Evolutionary conservation across 169 alveolate genomes (phyloP), one percentile per base, ranked within the genome.

Genomic region (Plasmodium billcollinsi): DNA sequence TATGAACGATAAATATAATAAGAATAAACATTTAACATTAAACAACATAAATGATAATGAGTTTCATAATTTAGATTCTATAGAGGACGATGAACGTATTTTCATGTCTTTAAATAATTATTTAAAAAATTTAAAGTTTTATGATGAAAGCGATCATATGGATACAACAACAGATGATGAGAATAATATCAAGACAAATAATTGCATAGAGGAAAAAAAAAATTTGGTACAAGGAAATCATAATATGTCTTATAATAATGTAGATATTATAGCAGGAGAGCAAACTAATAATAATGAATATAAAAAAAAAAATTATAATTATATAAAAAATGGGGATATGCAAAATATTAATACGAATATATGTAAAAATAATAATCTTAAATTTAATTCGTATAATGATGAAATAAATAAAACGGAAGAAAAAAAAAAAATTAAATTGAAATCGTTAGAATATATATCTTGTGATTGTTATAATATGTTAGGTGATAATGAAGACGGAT

Each of bases 1-100:
- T 62, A 62, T 62, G 56, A 24, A 66, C 56, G 47, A 39, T 39
- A 39, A 39, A 39, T 33, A 15, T 54, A 12, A 18, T 29, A 24
- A 33, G 56, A 66, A 66, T 39, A 33, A 33, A n/a, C 74, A 33
- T 33, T n/a, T 15, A 26, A 33, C 2, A 29, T 5, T 39, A n/a
- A 29, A 2, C 2, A n/a, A 26, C 12, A 56, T 56, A 2, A 56
- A 56, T 56, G 21, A 56, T 15, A 9, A 56, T 11, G 12, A 65
- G 4, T 59, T 58, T 12, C n/a, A n/a, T 20, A 26, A 43, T 6
- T 6, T 65, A 26, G 72, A 78, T 20, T 65, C 43, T 45, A 52
- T 43, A 14, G 89, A 65, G 12, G 80, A 78, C 26, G 89, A 74
- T 47, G 88, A 78, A 18, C 89, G 71, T 1, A 26, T 66, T n/a